These are phyloP conservation scores for Fragilariopsis cylindrus DNA, from an alignment of 108 stramenopile genomes.

Conservation along the genomic window DNA sequence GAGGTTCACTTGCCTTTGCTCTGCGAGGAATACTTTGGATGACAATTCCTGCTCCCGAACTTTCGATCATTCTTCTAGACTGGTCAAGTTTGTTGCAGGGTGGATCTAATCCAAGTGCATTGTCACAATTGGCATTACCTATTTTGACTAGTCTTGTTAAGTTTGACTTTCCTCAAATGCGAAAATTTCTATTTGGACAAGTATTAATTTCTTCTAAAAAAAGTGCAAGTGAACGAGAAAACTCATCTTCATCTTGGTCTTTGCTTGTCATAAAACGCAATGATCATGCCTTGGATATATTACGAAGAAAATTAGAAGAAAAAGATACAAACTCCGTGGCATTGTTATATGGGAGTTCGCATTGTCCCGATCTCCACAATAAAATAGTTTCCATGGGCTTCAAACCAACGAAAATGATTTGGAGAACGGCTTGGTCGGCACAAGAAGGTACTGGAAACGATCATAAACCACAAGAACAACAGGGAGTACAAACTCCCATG, in stretches of 20 bases:
- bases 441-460: constrained; percentile 15
- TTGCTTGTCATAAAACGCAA: constrained; percentile 61
- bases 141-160: constrained; percentile 23
- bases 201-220: constrained; percentile 39
- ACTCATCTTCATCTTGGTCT: constrained; percentile 40
- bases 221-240: not conserved
- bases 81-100: constrained; percentile 59
- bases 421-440: constrained; percentile 72
- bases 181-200: constrained; percentile 74
- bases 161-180: constrained; percentile 26
- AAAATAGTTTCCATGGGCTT: constrained; percentile 57
- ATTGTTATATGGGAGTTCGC: constrained; percentile 71
- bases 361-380: constrained; percentile 67
- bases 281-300: constrained; percentile 60
- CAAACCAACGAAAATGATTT: constrained; percentile 47
- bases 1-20: constrained; percentile 49
- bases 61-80: constrained; percentile 72
- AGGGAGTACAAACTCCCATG: not conserved
- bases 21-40: constrained; percentile 62
- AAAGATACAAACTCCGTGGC: constrained; percentile 25
- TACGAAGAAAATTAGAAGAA: constrained; percentile 33
- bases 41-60: constrained; percentile 68
- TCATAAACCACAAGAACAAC: not conserved
- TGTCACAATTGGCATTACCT: constrained; percentile 21
- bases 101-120: constrained; percentile 23